These are phyloP conservation scores for Trichophaea hybrida DNA, from an alignment of 2,329 filamentous ascomycete genomes.

Conservation along the genomic window DNA sequence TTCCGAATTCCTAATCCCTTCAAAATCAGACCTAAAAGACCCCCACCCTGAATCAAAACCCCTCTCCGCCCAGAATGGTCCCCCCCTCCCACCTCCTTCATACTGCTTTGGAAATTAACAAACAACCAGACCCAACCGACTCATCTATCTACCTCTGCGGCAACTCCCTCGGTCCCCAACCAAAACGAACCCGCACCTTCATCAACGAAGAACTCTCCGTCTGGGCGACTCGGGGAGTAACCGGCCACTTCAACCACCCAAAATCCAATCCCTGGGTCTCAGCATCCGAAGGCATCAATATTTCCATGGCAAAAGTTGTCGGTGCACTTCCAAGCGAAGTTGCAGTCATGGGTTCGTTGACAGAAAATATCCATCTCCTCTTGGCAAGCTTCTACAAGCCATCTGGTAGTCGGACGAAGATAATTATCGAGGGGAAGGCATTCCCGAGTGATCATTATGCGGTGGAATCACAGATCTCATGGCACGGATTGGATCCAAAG, in stretches of 20 bases:
- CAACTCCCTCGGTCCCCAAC: constrained; percentile 78
- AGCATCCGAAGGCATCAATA: constrained; percentile 59
- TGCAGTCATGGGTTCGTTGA: constrained; percentile 78
- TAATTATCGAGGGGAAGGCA: constrained; percentile 78
- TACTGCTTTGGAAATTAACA: background rate
- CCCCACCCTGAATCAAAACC: constrained; percentile 10
- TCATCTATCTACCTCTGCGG: constrained; percentile 70
- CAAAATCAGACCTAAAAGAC: constrained; percentile 54
- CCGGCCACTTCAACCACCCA: constrained; percentile 63
- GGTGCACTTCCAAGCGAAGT: constrained; percentile 61
- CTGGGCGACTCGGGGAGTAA: constrained; percentile 73
- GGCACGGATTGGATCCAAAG: constrained; percentile 52
- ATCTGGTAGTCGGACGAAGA: constrained; percentile 50
- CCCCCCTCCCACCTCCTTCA: constrained; percentile 21
- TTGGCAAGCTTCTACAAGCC: constrained; percentile 76
- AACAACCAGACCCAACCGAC: constrained; percentile 12
- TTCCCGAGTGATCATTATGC: constrained; percentile 86
- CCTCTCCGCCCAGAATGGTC: constrained; percentile 12
- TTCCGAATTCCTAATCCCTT: constrained; percentile 62
- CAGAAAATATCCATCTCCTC: constrained; percentile 64
- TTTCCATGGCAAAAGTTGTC: constrained; percentile 56
- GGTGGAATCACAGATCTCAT: constrained; percentile 62
- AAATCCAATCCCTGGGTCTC: constrained; percentile 63
- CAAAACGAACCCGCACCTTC: constrained; percentile 49
- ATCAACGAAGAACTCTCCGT: constrained; percentile 61